Evolutionary conservation across 2,329 filamentous ascomycete genomes (phyloP).

Genomic region (Truncatella angustata): DNA sequence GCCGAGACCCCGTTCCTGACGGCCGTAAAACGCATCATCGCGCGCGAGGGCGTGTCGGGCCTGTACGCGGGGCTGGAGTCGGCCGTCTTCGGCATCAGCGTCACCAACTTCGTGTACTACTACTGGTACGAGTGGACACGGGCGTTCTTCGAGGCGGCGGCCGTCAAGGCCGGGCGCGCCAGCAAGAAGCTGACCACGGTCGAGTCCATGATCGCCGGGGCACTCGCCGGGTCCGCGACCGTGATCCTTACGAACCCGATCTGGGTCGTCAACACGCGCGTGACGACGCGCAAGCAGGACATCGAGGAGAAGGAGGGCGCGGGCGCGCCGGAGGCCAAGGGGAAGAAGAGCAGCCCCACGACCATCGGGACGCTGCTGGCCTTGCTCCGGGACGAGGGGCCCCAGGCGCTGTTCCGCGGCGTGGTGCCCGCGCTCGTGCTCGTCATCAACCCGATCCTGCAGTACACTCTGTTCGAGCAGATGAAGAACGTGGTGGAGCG

Average conservation of each 20-base stretch:
- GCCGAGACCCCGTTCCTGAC: constrained; percentile 81
- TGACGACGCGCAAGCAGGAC: constrained; percentile 79
- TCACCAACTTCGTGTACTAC: constrained; percentile 99
- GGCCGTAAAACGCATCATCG: constrained; percentile 81
- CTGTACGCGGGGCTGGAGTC: constrained; percentile 93
- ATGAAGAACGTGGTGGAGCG: constrained; percentile 88
- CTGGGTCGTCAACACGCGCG: constrained; percentile 98
- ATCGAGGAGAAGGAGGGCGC: constrained; percentile 32
- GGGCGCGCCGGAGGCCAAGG: constrained; percentile 37
- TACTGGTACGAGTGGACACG: constrained; percentile 99
- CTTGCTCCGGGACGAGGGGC: constrained; percentile 81
- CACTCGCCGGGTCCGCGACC: constrained; percentile 88
- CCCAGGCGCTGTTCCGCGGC: constrained; percentile 81
- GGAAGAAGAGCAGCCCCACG: constrained; percentile 53
- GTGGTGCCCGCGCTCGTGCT: constrained; percentile 90
- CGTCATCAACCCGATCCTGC: constrained; percentile 96
- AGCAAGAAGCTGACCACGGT: constrained; percentile 83
- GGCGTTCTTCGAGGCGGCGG: constrained; percentile 78
- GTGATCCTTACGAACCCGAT: constrained; percentile 97
- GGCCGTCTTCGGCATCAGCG: constrained; percentile 93
- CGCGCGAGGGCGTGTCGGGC: constrained; percentile 84
- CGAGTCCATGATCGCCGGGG: constrained; percentile 93
- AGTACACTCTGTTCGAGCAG: constrained; percentile 99
- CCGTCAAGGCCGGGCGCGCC: constrained; percentile 67
- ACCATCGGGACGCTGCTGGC: constrained; percentile 80